phyloP scores from a whole-genome alignment of 176 grass and related monocot genomes.

The Olyra latifolia region DNA sequence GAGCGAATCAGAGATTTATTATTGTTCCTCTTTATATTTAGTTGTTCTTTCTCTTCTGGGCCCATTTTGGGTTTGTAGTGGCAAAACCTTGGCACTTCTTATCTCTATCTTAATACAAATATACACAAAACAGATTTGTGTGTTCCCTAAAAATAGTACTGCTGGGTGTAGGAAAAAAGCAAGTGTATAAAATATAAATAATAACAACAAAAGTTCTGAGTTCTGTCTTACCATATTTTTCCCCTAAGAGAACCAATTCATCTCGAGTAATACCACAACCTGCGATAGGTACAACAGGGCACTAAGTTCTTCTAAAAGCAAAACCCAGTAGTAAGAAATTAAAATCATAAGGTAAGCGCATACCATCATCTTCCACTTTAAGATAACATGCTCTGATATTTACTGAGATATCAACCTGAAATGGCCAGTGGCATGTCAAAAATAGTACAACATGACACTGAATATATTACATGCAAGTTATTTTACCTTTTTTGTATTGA shows the following conservation, averaged over 20 bases:
- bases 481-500: neutral
- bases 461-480: constrained; percentile 10
- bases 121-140: neutral
- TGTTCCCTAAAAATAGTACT: neutral
- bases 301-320: neutral
- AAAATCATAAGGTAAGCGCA: neutral
- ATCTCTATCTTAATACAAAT: neutral
- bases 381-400: constrained; percentile 68
- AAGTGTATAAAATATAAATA: constrained; percentile 26
- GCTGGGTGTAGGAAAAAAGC: neutral
- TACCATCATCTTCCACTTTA: constrained; percentile 95
- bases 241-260: constrained; percentile 82
- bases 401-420: constrained; percentile 74
- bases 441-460: neutral
- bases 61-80: neutral
- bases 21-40: neutral
- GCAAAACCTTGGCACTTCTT: neutral
- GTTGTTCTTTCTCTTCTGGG: neutral
- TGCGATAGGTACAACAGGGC: constrained; percentile 38
- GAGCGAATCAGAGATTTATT: neutral
- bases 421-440: neutral
- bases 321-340: constrained; percentile 16
- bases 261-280: constrained; percentile 91
- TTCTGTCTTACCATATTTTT: constrained; percentile 68
- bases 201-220: constrained; percentile 5